Evolutionary conservation across 2,329 filamentous ascomycete genomes (phyloP).

Genomic region (Fusarium sp.): DNA sequence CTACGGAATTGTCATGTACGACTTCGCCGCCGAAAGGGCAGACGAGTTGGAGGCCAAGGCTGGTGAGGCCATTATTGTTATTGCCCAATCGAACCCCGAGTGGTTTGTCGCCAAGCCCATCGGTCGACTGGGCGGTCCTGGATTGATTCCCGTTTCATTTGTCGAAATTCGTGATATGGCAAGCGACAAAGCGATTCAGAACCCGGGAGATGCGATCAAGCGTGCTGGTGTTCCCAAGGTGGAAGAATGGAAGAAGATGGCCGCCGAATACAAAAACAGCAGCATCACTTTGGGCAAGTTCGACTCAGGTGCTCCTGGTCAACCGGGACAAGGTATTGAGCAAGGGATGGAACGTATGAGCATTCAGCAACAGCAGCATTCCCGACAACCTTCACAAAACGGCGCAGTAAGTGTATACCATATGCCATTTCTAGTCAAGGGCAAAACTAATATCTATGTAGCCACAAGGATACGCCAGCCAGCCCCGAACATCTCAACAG

Average conservation of each 20-base stretch:
- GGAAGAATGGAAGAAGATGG: constrained; percentile 99
- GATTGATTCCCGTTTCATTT: constrained; percentile 95
- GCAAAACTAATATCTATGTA: constrained; percentile 1
- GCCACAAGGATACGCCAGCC: constrained; percentile 44
- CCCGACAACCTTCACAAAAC: constrained; percentile 46
- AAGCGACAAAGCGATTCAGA: constrained; percentile 82
- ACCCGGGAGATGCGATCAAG: constrained; percentile 86
- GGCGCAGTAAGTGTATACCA: constrained; percentile 43
- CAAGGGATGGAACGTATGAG: constrained; percentile 84
- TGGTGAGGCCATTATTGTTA: constrained; percentile 97
- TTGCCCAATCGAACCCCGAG: constrained; percentile 97
- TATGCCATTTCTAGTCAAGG: background rate
- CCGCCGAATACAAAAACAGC: constrained; percentile 98
- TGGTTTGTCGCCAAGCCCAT: constrained; percentile 99
- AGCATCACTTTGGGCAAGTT: constrained; percentile 97
- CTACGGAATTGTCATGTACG: constrained; percentile 96
- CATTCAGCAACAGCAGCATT: constrained; percentile 59
- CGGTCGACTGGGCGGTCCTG: constrained; percentile 92
- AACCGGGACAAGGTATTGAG: constrained; percentile 65
- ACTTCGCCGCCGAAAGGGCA: constrained; percentile 94
- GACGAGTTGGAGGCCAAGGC: constrained; percentile 96
- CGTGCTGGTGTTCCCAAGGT: constrained; percentile 92
- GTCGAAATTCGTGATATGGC: constrained; percentile 96
- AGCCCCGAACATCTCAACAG: constrained; percentile 48
- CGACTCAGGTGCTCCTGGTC: constrained; percentile 64